A percentile compares a stretch with the other conserved stretches of the same genome.
Conservation (phyloP, 2,329 filamentous ascomycete genomes). For the Sclerotinia nivalis region DNA sequence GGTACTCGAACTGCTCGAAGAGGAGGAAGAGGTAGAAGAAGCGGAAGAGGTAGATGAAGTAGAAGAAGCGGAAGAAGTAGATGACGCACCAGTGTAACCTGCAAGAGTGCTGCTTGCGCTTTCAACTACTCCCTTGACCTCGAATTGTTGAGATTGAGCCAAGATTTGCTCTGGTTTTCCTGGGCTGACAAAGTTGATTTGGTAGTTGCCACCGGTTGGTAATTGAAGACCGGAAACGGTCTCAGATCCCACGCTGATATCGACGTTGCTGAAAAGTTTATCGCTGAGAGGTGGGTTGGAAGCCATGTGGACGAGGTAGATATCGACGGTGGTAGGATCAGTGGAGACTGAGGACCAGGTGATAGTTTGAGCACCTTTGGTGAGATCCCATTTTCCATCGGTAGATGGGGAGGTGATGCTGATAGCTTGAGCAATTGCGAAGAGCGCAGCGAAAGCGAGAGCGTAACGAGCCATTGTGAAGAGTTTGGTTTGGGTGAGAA, state of each 20-base stretch:
- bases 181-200: constrained; percentile 24
- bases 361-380: constrained; percentile 17
- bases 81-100: constrained; percentile 24
- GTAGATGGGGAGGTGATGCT: constrained; percentile 21
- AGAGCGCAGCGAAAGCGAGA: constrained; percentile 18
- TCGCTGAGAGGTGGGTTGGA: constrained; percentile 19
- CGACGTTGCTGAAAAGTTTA: constrained; percentile 11
- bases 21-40: background rate
- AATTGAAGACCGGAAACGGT: constrained; percentile 16
- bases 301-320: constrained; percentile 23
- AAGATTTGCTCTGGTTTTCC: constrained; percentile 21
- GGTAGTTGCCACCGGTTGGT: constrained; percentile 20
- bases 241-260: constrained; percentile 8
- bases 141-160: constrained; percentile 23
- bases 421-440: constrained; percentile 25
- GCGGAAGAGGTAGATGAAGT: background rate
- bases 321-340: constrained; percentile 17
- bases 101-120: constrained; percentile 23
- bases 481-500: background rate
- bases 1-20: background rate
- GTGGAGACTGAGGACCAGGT: constrained; percentile 20
- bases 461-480: constrained; percentile 23
- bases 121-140: constrained; percentile 17
- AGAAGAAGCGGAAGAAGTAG: constrained; percentile 10
- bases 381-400: constrained; percentile 19